A percentile compares a stretch with the other conserved stretches of the same genome.
Evolutionary conservation across 1,284 basidiomycete species (phyloP).

Genomic region (Apiotrichum montevideense): DNA sequence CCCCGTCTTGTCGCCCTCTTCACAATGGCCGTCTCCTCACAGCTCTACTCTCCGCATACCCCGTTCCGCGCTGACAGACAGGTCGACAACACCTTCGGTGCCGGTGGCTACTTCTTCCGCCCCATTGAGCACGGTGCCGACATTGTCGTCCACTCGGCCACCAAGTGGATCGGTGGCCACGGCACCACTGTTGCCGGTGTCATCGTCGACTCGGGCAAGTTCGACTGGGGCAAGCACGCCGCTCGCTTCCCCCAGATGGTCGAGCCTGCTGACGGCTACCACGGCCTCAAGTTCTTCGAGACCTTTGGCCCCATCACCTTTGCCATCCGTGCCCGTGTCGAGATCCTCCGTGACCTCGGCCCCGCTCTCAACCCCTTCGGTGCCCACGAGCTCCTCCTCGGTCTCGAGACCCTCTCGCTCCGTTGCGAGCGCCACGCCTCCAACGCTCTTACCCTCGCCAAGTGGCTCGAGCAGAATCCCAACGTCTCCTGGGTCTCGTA

Average conservation of each 20-base stretch:
- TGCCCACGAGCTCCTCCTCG: constrained; percentile 76
- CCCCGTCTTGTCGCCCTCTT: too few relatives aligned
- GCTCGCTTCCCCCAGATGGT: constrained; percentile 61
- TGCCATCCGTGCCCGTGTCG: constrained; percentile 48
- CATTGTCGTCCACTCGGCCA: constrained; percentile 78
- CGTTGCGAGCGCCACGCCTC: constrained; percentile 49
- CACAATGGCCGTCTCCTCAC: too few relatives aligned
- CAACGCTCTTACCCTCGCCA: constrained; percentile 35
- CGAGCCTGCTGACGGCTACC: constrained; percentile 72
- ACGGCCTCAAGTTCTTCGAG: constrained; percentile 67
- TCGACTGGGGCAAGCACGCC: constrained; percentile 79
- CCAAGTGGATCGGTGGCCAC: constrained; percentile 88
- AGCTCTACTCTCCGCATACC: too few relatives aligned
- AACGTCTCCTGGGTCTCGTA: constrained; percentile 76
- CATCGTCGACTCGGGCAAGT: constrained; percentile 74
- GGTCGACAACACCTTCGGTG: constrained; percentile 83
- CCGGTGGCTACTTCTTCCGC: constrained; percentile 55
- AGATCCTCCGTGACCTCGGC: constrained; percentile 69
- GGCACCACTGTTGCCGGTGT: constrained; percentile 83
- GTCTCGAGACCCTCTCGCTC: constrained; percentile 77
- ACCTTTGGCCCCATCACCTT: constrained; percentile 56
- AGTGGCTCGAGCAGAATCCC: constrained; percentile 55
- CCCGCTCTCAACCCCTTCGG: constrained; percentile 71
- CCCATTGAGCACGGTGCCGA: constrained; percentile 57
- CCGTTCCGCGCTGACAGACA: background rate